phyloP scores from a whole-genome alignment of 2,329 filamentous ascomycete genomes.

The Phaeophleospora eucalypticola region DNA sequence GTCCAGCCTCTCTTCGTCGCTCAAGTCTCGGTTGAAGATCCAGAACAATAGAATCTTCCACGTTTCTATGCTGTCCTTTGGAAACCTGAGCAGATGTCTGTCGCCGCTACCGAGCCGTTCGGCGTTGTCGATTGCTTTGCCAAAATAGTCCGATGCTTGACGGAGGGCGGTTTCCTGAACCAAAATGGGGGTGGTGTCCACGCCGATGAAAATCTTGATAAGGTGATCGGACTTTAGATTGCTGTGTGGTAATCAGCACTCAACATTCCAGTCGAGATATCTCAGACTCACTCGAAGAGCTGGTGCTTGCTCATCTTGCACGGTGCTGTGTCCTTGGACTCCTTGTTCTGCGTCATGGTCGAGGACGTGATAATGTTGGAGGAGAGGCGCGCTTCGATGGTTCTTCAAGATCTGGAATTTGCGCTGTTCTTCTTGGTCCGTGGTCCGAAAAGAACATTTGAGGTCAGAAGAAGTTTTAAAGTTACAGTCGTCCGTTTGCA shows the following conservation, averaged over 20 bases:
- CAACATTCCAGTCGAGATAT: no score
- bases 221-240: background rate
- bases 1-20: background rate
- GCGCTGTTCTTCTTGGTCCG: no score
- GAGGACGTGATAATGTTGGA: no score
- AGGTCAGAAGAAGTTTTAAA: no score
- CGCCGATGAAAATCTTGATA: constrained; percentile 4
- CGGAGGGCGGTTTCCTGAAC: background rate
- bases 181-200: background rate
- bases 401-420: no score
- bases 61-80: constrained; percentile 3
- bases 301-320: no score
- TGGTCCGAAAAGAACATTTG: no score
- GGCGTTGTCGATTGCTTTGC: constrained; percentile 5
- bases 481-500: no score
- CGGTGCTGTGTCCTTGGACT: no score
- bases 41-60: constrained; percentile 11
- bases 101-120: background rate
- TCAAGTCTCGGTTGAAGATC: background rate
- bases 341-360: no score
- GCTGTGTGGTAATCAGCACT: background rate
- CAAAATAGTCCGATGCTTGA: constrained; percentile 4
- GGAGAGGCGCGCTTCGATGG: no score
- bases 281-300: no score
- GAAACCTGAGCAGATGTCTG: constrained; percentile 2